These are phyloP conservation scores for Nakazawaea holstii DNA, from an alignment of 805 yeast genomes.

Conservation along the genomic window DNA sequence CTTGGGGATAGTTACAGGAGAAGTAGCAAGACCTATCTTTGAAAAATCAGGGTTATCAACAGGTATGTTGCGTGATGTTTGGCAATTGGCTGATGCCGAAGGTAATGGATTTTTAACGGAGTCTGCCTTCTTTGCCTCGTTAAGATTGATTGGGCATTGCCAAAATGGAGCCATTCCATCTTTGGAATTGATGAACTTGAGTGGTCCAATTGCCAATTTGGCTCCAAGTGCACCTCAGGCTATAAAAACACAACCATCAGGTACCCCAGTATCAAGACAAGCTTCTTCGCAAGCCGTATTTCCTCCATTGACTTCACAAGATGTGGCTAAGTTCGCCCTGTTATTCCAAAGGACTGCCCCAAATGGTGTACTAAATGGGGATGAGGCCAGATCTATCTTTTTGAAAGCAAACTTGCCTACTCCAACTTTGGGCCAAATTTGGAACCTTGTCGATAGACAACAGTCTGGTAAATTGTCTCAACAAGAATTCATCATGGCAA, in stretches of 20 bases:
- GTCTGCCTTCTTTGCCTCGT: slow-evolving; percentile 75
- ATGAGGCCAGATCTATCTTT: slow-evolving; percentile 80
- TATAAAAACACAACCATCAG: background rate
- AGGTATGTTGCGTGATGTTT: slow-evolving; percentile 75
- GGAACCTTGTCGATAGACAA: slow-evolving; percentile 81
- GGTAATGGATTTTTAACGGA: slow-evolving; percentile 82
- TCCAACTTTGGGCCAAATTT: slow-evolving; percentile 72
- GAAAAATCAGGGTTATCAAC: slow-evolving; percentile 85
- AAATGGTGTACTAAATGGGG: slow-evolving; percentile 59
- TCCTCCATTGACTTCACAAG: slow-evolving; percentile 51
- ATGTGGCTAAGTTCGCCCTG: slow-evolving; percentile 58
- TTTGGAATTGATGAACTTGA: slow-evolving; percentile 45
- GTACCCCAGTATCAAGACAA: slow-evolving; percentile 23
- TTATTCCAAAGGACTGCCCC: slow-evolving; percentile 69
- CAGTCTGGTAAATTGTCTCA: slow-evolving; percentile 68
- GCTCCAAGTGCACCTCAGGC: slow-evolving; percentile 19
- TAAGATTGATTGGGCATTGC: slow-evolving; percentile 84
- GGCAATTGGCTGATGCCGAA: slow-evolving; percentile 91
- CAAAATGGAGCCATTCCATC: slow-evolving; percentile 66
- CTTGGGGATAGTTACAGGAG: slow-evolving; percentile 83
- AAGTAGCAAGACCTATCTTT: slow-evolving; percentile 72
- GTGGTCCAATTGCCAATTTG: slow-evolving; percentile 66
- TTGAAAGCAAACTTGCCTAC: slow-evolving; percentile 84
- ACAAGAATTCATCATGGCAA: slow-evolving; percentile 82
- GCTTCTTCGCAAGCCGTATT: slow-evolving; percentile 23